A percentile compares a stretch with the other conserved stretches of the same genome.
Conservation (phyloP, 495 filamentous ascomycete genomes). For the Penicillium cataractarum region DNA sequence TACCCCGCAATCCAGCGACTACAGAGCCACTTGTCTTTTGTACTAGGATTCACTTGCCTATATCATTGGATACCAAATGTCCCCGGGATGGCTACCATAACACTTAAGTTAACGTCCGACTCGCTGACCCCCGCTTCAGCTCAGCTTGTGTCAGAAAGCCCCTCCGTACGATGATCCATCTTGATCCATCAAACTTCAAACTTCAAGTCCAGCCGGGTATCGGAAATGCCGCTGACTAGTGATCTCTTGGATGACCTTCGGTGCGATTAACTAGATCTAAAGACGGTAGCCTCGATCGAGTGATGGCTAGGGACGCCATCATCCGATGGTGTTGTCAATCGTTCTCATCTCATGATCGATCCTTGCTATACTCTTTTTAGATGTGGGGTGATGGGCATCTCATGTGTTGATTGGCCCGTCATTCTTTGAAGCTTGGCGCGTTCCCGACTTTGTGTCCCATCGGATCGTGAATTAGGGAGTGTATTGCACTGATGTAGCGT, state of each 20-base stretch:
- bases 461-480: neutral
- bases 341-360: neutral
- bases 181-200: neutral
- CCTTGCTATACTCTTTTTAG: neutral
- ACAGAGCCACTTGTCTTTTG: neutral
- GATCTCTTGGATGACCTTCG: neutral
- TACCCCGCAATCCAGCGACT: neutral
- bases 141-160: neutral
- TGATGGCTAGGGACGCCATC: neutral
- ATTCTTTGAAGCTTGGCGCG: neutral
- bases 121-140: neutral
- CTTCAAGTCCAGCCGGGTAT: neutral
- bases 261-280: neutral
- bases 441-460: neutral
- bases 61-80: neutral
- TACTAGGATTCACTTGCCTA: neutral
- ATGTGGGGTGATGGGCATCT: neutral
- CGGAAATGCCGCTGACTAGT: neutral
- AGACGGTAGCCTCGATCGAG: neutral
- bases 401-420: neutral
- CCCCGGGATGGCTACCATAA: neutral
- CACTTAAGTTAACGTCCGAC: neutral
- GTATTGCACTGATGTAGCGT: neutral
- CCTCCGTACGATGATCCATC: neutral
- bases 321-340: neutral